Evolutionary conservation across 352 stramenopile genomes (phyloP).

Genomic region (Globisporangium recalcitrans): DNA sequence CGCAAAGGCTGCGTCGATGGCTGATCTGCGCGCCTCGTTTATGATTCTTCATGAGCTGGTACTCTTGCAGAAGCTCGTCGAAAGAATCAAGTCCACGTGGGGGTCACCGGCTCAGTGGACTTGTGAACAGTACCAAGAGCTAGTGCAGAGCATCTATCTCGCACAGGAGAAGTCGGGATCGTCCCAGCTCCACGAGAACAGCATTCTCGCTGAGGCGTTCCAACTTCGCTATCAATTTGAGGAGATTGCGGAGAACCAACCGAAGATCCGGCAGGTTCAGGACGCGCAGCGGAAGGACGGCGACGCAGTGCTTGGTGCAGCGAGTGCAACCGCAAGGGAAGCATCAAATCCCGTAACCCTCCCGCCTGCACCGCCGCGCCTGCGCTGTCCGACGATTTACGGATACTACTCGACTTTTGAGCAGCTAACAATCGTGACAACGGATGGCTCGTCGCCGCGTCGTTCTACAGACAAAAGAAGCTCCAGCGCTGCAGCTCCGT

Average conservation of each 20-base stretch:
- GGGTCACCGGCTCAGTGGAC: constrained; percentile 42
- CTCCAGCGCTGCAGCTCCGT: constrained; percentile 2
- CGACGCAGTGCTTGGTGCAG: not conserved
- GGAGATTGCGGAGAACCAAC: constrained; percentile 58
- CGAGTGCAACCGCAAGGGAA: not conserved
- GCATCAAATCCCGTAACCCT: constrained; percentile 8
- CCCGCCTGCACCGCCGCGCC: constrained; percentile 21
- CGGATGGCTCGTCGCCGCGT: not conserved
- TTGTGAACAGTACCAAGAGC: constrained; percentile 48
- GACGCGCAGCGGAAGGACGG: constrained; percentile 10
- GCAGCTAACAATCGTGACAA: constrained; percentile 25
- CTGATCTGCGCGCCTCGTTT: constrained; percentile 60
- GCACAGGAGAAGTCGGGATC: constrained; percentile 40
- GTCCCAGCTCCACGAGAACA: constrained; percentile 26
- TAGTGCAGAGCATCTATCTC: constrained; percentile 54
- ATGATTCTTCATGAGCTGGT: constrained; percentile 67
- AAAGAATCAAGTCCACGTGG: constrained; percentile 38
- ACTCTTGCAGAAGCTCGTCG: constrained; percentile 52
- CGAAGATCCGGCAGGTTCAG: constrained; percentile 19
- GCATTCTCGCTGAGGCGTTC: constrained; percentile 47
- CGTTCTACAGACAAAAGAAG: not conserved
- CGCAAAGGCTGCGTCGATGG: constrained; percentile 7
- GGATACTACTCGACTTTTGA: constrained; percentile 76
- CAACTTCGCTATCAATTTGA: constrained; percentile 62
- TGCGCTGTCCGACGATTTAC: constrained; percentile 64